A percentile compares a stretch with the other conserved stretches of the same genome.
Evolutionary conservation across 208 protist genomes (phyloP).

Genomic region (Acanthamoeba healyi): DNA sequence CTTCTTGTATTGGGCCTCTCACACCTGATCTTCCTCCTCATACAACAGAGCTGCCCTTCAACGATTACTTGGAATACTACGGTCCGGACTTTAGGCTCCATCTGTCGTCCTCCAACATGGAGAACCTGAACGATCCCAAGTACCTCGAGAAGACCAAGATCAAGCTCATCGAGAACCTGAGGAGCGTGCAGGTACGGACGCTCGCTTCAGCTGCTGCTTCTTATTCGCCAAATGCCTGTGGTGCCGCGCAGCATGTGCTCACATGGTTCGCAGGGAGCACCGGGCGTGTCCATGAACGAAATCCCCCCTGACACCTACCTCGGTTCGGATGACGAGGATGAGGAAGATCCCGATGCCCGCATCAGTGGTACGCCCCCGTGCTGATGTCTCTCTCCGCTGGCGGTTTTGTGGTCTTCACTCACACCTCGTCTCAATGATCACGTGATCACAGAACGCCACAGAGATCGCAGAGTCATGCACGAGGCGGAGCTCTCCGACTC

Average conservation of each 20-base stretch:
- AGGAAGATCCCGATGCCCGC: conserved; percentile 81
- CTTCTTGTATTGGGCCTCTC: neutral
- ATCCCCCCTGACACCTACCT: conserved; percentile 83
- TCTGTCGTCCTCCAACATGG: conserved; percentile 79
- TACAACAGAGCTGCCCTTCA: conserved; percentile 91
- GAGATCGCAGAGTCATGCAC: conserved; percentile 73
- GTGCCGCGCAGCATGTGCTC: too few species aligned
- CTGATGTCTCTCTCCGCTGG: too few species aligned
- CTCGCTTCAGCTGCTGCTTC: conserved; percentile 80
- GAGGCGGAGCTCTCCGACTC: conserved; percentile 81
- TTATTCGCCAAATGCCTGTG: too few species aligned
- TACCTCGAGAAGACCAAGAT: conserved; percentile 85
- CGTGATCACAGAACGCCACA: neutral
- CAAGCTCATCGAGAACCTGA: conserved; percentile 82
- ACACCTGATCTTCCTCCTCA: neutral
- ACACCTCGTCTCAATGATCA: too few species aligned
- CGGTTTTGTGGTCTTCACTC: too few species aligned
- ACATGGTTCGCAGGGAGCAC: conserved; percentile 80
- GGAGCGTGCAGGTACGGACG: conserved; percentile 75
- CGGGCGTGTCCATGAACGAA: conserved; percentile 81
- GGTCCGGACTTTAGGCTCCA: conserved; percentile 93
- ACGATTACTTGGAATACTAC: conserved; percentile 96
- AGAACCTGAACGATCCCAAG: conserved; percentile 82
- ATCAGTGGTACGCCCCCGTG: conserved; percentile 55
- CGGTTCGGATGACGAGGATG: conserved; percentile 83